Conservation (phyloP, 805 yeast genomes). For the Metschnikowia vanudenii region DNA sequence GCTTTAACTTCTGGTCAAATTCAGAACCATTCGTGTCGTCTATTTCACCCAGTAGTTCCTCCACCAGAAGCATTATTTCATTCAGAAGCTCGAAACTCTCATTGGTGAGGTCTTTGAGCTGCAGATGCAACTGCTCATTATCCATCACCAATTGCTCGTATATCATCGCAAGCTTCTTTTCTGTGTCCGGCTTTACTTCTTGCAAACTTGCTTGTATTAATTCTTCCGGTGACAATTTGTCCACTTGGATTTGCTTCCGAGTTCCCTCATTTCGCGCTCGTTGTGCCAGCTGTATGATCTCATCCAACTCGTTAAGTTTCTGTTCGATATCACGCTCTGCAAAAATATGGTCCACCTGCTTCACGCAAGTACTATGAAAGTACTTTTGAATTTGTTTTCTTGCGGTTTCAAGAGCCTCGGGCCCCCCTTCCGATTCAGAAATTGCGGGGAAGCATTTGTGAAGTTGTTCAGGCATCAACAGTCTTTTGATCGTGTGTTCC, state of each 20-base stretch:
- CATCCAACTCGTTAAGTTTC: constrained; percentile 49
- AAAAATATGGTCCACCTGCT: constrained; percentile 56
- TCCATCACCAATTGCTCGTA: constrained; percentile 38
- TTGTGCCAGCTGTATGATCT: constrained; percentile 43
- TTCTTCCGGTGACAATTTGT: constrained; percentile 30
- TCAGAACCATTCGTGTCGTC: constrained; percentile 21
- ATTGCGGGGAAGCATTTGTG: constrained; percentile 55
- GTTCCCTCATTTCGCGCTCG: constrained; percentile 21
- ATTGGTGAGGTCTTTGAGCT: constrained; percentile 22
- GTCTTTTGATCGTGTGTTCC: constrained; percentile 48
- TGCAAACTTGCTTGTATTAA: constrained; percentile 33
- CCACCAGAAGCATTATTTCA: constrained; percentile 23
- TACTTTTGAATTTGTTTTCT: constrained; percentile 51
- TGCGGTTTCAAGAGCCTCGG: constrained; percentile 45
- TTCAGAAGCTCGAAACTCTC: constrained; percentile 23
- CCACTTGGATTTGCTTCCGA: constrained; percentile 26
- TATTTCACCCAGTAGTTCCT: constrained; percentile 17
- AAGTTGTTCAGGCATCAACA: constrained; percentile 50
- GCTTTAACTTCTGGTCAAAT: constrained; percentile 22
- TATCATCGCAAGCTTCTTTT: constrained; percentile 33
- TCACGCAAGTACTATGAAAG: constrained; percentile 48
- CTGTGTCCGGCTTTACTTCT: constrained; percentile 21
- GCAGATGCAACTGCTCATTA: constrained; percentile 28
- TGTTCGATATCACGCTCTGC: constrained; percentile 45
- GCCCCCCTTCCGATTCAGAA: constrained; percentile 46